Conservation (phyloP, 345 rosid species). For the Heritiera fomes region DNA sequence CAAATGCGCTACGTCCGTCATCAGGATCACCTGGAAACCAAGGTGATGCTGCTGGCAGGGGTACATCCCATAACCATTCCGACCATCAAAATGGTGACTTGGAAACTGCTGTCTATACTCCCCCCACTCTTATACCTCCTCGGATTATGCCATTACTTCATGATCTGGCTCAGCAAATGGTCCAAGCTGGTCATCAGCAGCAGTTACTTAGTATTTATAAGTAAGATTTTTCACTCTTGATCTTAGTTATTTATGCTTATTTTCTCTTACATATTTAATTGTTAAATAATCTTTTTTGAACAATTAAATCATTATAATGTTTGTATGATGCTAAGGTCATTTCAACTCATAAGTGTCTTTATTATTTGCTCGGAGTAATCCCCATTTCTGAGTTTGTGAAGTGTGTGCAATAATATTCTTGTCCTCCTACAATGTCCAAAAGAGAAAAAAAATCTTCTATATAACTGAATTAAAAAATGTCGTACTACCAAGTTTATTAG, state of each 20-base stretch:
- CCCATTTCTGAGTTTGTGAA: background rate
- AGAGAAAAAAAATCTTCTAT: background rate
- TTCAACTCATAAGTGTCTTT: background rate
- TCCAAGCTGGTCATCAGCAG: conserved; percentile 87
- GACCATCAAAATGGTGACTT: conserved; percentile 52
- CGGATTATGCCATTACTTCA: conserved; percentile 86
- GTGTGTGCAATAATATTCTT: background rate
- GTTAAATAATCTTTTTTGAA: background rate
- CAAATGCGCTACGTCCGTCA: conserved; percentile 77
- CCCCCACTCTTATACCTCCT: conserved; percentile 82
- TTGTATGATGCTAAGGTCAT: background rate
- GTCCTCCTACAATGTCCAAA: background rate
- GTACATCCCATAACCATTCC: conserved; percentile 43
- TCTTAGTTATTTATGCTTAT: background rate
- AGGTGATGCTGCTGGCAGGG: conserved; percentile 45
- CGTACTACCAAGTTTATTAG: background rate
- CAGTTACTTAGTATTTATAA: conserved; percentile 69
- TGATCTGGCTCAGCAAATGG: conserved; percentile 90
- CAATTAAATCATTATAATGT: background rate
- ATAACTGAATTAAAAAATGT: background rate
- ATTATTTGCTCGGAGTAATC: background rate
- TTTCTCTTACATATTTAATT: background rate
- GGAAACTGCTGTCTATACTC: conserved; percentile 73
- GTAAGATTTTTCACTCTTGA: conserved; percentile 37
- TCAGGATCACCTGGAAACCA: conserved; percentile 56